Percentiles rank a stretch among this genome's conserved stretches.
Evolutionary conservation across 495 filamentous ascomycete genomes (phyloP).

Genomic region (Penicillium samsonianum): DNA sequence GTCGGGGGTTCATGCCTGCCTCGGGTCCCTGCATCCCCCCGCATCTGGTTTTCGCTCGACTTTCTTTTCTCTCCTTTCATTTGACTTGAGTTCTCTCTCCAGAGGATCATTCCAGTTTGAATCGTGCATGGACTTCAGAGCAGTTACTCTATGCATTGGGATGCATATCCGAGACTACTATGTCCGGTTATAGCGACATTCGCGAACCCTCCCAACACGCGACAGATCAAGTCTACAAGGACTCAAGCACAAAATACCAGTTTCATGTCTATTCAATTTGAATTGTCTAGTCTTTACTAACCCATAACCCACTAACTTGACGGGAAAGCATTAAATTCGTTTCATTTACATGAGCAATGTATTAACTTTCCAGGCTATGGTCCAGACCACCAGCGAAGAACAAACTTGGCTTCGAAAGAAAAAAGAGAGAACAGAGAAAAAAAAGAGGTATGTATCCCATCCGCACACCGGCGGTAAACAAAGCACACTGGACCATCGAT

Average conservation of each 20-base stretch:
- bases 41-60: conserved; percentile 14
- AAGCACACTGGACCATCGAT: conserved; percentile 16
- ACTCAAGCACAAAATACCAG: conserved; percentile 1
- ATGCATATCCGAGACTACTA: conserved; percentile 7
- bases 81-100: background rate
- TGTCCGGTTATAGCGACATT: background rate
- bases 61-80: conserved; percentile 16
- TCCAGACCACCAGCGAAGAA: conserved; percentile 28
- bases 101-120: background rate
- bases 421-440: conserved; percentile 16
- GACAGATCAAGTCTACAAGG: background rate
- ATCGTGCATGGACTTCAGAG: background rate
- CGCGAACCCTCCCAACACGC: background rate
- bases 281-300: conserved; percentile 19
- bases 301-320: conserved; percentile 16
- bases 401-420: conserved; percentile 21
- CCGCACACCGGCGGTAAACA: conserved; percentile 31
- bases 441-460: conserved; percentile 32
- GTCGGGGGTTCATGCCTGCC: background rate
- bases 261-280: conserved; percentile 12
- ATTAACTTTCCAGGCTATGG: conserved; percentile 24
- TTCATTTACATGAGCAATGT: conserved; percentile 35
- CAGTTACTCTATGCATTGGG: background rate
- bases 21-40: conserved; percentile 5
- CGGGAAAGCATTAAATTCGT: conserved; percentile 31